These are phyloP conservation scores for Viridothelium virens DNA, from an alignment of 495 filamentous ascomycete genomes.

Conservation along the genomic window DNA sequence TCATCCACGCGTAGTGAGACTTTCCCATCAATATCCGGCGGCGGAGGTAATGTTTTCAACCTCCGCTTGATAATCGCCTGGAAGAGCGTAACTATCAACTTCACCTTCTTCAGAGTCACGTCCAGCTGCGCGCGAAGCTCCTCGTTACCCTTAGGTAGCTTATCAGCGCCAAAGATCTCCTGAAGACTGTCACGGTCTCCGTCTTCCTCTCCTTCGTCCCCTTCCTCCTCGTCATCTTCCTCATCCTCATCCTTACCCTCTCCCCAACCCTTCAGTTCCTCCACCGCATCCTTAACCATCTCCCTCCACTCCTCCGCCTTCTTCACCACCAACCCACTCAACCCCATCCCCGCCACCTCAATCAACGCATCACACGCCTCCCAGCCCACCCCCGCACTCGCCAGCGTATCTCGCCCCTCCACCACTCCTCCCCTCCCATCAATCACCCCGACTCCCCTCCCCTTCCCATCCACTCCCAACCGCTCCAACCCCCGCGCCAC, in stretches of 20 bases:
- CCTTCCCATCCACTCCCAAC: conserved; percentile 40
- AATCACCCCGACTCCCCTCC: conserved; percentile 31
- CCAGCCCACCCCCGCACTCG: conserved; percentile 55
- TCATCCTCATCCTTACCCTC: conserved; percentile 46
- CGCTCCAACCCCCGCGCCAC: conserved; percentile 38
- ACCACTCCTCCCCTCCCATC: neutral
- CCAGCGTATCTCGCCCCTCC: conserved; percentile 45
- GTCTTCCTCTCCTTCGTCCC: conserved; percentile 41
- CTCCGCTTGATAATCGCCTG: conserved; percentile 53
- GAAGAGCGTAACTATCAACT: conserved; percentile 51
- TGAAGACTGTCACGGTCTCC: conserved; percentile 36
- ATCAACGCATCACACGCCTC: conserved; percentile 65
- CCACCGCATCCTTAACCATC: conserved; percentile 68
- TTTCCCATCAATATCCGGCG: neutral
- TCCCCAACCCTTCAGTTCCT: conserved; percentile 75
- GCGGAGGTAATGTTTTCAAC: conserved; percentile 43
- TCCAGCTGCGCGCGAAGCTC: conserved; percentile 52
- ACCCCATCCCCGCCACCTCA: conserved; percentile 53
- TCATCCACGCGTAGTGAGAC: conserved; percentile 31
- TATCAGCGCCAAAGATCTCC: conserved; percentile 46
- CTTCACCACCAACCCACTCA: conserved; percentile 41
- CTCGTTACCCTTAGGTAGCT: conserved; percentile 48
- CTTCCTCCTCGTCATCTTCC: conserved; percentile 40
- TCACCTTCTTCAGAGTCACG: conserved; percentile 48
- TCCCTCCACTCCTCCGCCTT: conserved; percentile 50